Evolutionary conservation across 1,284 basidiomycete genomes (phyloP).

Genomic region (Rhizoctonia solani): DNA sequence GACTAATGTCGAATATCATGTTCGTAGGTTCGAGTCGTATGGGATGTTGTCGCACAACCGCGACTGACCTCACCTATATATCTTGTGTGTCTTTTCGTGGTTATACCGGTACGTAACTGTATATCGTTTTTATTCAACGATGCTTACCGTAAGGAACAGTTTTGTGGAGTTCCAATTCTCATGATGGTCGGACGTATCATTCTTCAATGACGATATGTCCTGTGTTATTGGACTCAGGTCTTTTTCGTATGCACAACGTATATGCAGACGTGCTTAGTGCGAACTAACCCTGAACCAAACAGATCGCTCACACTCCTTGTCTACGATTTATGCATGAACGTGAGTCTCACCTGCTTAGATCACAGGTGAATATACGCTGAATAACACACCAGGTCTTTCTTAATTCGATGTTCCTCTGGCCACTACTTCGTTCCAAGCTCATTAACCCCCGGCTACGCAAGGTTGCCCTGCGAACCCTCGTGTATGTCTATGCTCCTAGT

Average conservation of each 20-base stretch:
- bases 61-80: not conserved
- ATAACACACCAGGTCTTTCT: conserved; percentile 44
- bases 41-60: not conserved
- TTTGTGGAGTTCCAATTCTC: not conserved
- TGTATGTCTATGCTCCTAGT: conserved; percentile 43
- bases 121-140: not conserved
- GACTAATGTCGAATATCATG: not conserved
- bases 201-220: not conserved
- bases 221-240: conserved; percentile 31
- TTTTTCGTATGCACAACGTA: conserved; percentile 42
- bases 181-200: not conserved
- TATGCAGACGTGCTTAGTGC: not conserved
- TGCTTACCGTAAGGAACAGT: not conserved
- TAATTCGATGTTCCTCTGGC: conserved; percentile 54
- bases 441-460: conserved; percentile 47
- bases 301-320: conserved; percentile 50
- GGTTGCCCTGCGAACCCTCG: conserved; percentile 51
- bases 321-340: conserved; percentile 53
- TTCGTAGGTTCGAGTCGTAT: not conserved
- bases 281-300: not conserved
- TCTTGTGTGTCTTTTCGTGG: not conserved
- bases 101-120: not conserved
- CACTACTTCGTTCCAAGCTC: conserved; percentile 49
- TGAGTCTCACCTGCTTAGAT: conserved; percentile 3
- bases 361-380: not conserved